Conservation (phyloP, 1,284 basidiomycete genomes). For the Hemileia vastatrix region DNA sequence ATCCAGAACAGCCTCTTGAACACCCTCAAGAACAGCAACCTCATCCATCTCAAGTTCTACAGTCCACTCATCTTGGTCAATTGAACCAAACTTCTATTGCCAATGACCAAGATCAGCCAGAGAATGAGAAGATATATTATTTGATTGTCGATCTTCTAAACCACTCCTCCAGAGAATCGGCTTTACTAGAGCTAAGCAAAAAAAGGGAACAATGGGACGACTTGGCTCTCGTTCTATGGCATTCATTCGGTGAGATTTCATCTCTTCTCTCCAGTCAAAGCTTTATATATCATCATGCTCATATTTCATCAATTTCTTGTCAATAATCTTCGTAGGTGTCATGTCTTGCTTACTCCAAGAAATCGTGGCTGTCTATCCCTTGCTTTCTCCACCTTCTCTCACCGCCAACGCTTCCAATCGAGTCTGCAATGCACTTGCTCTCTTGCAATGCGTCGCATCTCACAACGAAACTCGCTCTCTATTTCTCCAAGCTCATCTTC, state of each 20-base stretch:
- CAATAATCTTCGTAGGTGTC: constrained; percentile 58
- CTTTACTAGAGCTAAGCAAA: constrained; percentile 91
- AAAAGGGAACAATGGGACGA: constrained; percentile 99
- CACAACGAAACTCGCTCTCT: constrained; percentile 85
- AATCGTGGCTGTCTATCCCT: constrained; percentile 95
- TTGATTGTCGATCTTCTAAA: constrained; percentile 74
- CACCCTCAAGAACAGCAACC: too few species aligned
- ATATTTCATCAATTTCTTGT: background rate
- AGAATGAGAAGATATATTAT: constrained; percentile 70
- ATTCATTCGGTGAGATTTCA: constrained; percentile 75
- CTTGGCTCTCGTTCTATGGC: constrained; percentile 94
- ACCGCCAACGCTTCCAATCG: constrained; percentile 98
- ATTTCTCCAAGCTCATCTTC: constrained; percentile 89
- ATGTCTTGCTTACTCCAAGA: constrained; percentile 98
- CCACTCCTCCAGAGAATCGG: constrained; percentile 67
- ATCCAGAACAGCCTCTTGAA: too few species aligned
- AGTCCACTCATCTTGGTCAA: too few species aligned
- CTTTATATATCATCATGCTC: background rate
- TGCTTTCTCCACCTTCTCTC: constrained; percentile 87
- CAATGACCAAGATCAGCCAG: constrained; percentile 38
- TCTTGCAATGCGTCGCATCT: constrained; percentile 94
- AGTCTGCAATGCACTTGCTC: constrained; percentile 95
- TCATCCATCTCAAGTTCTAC: too few species aligned
- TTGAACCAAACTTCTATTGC: constrained; percentile 1
- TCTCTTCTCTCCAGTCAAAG: background rate